Evolutionary conservation across 108 stramenopile genomes (phyloP).

Genomic region (Fragilariopsis cylindrus): DNA sequence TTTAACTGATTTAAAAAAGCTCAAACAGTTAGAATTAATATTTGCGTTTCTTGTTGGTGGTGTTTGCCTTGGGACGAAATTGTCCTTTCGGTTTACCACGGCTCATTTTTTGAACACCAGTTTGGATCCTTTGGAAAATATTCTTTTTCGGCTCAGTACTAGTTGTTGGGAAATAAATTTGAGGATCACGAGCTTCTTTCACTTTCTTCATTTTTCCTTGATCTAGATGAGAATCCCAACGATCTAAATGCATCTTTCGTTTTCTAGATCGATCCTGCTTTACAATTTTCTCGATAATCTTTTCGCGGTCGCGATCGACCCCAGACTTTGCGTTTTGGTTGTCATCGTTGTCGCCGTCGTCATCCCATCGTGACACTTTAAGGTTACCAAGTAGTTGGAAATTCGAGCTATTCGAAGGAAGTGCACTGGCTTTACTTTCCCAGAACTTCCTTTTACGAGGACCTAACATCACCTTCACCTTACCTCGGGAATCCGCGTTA

Average conservation of each 20-base stretch:
- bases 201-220: constrained; percentile 51
- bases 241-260: constrained; percentile 67
- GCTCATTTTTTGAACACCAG: constrained; percentile 51
- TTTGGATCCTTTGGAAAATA: constrained; percentile 63
- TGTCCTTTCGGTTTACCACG: constrained; percentile 52
- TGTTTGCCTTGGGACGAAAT: constrained; percentile 20
- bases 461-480: constrained; percentile 71
- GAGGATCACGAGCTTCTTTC: neutral
- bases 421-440: constrained; percentile 44
- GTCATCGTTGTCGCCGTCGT: constrained; percentile 39
- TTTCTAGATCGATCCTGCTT: constrained; percentile 54
- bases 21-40: too few relatives aligned
- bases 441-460: constrained; percentile 57
- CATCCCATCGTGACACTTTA: constrained; percentile 59
- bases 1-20: neutral
- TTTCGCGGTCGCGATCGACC: constrained; percentile 27
- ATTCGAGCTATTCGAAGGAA: constrained; percentile 25
- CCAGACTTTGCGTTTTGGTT: neutral
- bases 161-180: neutral
- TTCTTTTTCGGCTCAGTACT: constrained; percentile 40
- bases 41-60: too few relatives aligned
- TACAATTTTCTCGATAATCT: constrained; percentile 44
- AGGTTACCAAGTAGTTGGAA: constrained; percentile 62
- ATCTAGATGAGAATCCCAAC: constrained; percentile 76
- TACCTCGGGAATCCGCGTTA: constrained; percentile 38